Conservation (phyloP, 2,329 filamentous ascomycete species). For the Pseudogymnoascus sp. region DNA sequence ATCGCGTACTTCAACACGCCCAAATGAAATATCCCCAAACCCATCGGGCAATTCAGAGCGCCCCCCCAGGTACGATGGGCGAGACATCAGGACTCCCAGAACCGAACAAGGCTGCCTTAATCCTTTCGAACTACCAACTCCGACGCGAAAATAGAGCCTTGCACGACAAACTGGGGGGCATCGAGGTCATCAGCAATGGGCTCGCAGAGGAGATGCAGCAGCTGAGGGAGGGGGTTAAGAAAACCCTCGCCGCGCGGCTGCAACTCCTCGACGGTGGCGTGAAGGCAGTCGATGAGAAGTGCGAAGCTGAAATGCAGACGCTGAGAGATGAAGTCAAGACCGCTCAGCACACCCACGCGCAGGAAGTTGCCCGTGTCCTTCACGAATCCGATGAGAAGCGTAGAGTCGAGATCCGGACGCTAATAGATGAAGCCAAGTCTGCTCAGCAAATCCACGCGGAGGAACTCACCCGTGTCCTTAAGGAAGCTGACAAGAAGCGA, state of each 20-base stretch:
- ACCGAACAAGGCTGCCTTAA: neutral
- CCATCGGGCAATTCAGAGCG: neutral
- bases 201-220: neutral
- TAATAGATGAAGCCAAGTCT: neutral
- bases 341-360: neutral
- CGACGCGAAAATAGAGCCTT: neutral
- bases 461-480: neutral
- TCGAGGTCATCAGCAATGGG: too few species aligned
- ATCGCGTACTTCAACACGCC: too few species aligned
- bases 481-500: neutral
- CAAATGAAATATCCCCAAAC: too few species aligned
- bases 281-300: neutral
- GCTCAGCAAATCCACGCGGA: neutral
- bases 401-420: neutral
- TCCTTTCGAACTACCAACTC: neutral
- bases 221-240: neutral
- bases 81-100: neutral
- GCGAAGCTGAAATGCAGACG: neutral
- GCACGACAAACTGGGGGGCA: neutral
- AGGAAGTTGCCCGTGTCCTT: neutral
- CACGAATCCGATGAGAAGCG: neutral
- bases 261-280: neutral
- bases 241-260: neutral
- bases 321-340: neutral
- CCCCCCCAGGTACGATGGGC: neutral